phyloP scores from a whole-genome alignment of 2,329 filamentous ascomycete genomes.

The Scedosporium dehoogii region DNA sequence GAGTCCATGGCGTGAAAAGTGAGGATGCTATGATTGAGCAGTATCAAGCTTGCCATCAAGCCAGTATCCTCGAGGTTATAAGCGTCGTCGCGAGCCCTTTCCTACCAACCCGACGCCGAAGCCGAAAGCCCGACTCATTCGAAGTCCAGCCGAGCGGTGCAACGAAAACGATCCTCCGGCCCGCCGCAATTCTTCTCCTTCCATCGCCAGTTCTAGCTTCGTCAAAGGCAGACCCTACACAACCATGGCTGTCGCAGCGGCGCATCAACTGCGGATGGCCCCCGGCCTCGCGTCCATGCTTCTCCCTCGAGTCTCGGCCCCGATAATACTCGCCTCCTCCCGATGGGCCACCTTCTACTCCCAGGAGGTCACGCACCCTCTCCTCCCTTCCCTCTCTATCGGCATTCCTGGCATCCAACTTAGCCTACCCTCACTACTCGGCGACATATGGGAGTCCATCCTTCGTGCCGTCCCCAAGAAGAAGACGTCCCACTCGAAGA shows the following conservation, averaged over 20 bases:
- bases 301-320: conserved; percentile 42
- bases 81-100: not conserved
- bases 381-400: conserved; percentile 45
- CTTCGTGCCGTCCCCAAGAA: conserved; percentile 94
- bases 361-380: conserved; percentile 30
- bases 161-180: not conserved
- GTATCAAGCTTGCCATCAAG: not conserved
- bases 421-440: conserved; percentile 50
- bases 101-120: not conserved
- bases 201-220: too few species aligned
- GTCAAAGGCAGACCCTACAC: not conserved
- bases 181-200: not conserved
- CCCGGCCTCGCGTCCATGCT: conserved; percentile 31
- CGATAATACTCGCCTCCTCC: conserved; percentile 28
- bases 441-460: conserved; percentile 85
- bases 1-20: conserved; percentile 3
- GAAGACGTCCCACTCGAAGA: conserved; percentile 96
- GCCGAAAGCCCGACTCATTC: not conserved
- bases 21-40: not conserved
- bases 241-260: conserved; percentile 5
- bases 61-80: not conserved
- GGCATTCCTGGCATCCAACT: conserved; percentile 51
- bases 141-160: not conserved
- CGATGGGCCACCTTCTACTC: conserved; percentile 33
- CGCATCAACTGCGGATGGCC: conserved; percentile 30